Evolutionary conservation across 2,329 filamentous ascomycete species (phyloP).

Genomic region (Curvularia lunata): DNA sequence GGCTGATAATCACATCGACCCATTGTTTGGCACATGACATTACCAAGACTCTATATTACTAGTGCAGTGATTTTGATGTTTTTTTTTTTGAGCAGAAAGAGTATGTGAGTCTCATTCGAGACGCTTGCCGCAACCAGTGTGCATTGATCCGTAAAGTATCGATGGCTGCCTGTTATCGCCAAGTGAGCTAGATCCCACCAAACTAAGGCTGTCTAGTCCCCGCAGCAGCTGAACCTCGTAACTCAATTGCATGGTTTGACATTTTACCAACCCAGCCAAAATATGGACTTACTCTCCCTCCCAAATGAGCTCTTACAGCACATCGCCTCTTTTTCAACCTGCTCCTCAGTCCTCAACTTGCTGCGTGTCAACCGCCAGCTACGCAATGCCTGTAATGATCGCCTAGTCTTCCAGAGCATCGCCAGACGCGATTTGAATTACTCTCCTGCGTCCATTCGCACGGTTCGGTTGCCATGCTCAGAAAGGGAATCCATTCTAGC

Average conservation of each 20-base stretch:
- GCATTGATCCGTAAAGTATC: neutral
- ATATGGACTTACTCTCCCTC: conserved; percentile 12
- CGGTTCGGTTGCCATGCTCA: conserved; percentile 10
- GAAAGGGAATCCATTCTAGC: conserved; percentile 17
- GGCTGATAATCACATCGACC: neutral
- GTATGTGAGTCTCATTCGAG: neutral
- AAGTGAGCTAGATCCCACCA: conserved; percentile 4
- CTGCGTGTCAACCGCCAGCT: conserved; percentile 22
- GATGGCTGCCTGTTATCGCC: conserved; percentile 1
- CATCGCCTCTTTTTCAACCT: conserved; percentile 26
- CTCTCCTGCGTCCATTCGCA: neutral
- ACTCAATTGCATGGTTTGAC: neutral
- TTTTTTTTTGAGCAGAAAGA: neutral
- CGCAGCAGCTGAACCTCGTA: neutral
- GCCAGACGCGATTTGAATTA: conserved; percentile 11
- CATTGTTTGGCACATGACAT: neutral
- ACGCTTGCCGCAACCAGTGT: neutral
- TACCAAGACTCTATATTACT: neutral
- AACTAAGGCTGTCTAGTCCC: neutral
- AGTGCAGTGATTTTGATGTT: neutral
- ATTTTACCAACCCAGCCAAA: neutral
- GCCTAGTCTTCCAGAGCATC: conserved; percentile 25
- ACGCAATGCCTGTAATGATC: conserved; percentile 23
- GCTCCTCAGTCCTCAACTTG: conserved; percentile 24
- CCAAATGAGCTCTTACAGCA: conserved; percentile 31